Evolutionary conservation across 2,329 filamentous ascomycete genomes (phyloP), one percentile per base, ranked within the genome.

Genomic region (Pestalotiopsis sp.): DNA sequence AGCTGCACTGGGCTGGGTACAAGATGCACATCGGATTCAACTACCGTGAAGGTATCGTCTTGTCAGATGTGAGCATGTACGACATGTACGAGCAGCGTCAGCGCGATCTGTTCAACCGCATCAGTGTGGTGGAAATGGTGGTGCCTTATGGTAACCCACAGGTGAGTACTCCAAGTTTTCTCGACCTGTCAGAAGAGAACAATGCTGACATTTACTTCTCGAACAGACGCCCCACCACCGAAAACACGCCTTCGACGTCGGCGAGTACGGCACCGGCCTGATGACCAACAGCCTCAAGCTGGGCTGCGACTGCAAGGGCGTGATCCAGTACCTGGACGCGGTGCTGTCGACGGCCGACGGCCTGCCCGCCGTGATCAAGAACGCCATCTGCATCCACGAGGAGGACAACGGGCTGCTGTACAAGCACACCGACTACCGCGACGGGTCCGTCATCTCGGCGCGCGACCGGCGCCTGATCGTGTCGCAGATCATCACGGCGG

Each of bases 81-180:
- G 68, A 70, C 63, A 61, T 62, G 90, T 88, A 92, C 72, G 91
- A 93, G 78, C 90, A 91, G 74, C 84, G 89, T 59, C 88, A 82
- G 64, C 85, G 91, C 57, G 88, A 90, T 0, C 81, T 92, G 4
- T 93, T 93, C 80, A 93, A 91, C 83, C 86, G 91, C 68, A 82
- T 93, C n/a, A 93, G 90, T 0, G 82, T 93, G 2, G 90, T 90
- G 0, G 91, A 93, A 80, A 93, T 93, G 91, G 91, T 92, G 0
- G 91, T 93, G 2, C 91, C 91, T 1, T 93, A 91, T 71, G 88
- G 88, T 60, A 90, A 90, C 71, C 88, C 88, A 0, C 87, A 90
- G 70, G 86, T 87, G 68, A 17, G n/a, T 52, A 11, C 9, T 52
- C 88, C 88, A 25, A n/a, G 17, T n/a, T 7, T n/a, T 49, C 17